These are phyloP conservation scores for Trichoderma gracile DNA, from an alignment of 2,329 filamentous ascomycete genomes.

Conservation along the genomic window DNA sequence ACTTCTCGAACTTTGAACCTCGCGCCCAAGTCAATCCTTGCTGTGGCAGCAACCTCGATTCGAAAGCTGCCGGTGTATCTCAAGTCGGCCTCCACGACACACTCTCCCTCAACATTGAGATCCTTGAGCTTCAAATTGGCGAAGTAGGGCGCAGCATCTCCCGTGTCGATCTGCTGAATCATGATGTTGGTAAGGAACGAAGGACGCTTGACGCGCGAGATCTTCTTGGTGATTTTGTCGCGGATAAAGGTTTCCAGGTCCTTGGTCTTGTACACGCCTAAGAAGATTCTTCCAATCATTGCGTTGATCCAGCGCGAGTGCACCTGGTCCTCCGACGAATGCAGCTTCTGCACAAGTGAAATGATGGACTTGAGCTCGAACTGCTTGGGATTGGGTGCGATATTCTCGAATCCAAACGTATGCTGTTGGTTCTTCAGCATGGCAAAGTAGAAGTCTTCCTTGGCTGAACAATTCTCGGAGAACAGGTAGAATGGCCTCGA, in stretches of 20 bases:
- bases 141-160: conserved; percentile 82
- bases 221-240: conserved; percentile 92
- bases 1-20: conserved; percentile 91
- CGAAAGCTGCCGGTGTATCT: conserved; percentile 87
- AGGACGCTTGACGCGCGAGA: conserved; percentile 87
- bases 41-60: conserved; percentile 88
- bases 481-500: conserved; percentile 92
- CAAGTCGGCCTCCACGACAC: conserved; percentile 81
- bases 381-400: conserved; percentile 64
- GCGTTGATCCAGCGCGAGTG: conserved; percentile 95
- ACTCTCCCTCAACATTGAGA: conserved; percentile 87
- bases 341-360: conserved; percentile 82
- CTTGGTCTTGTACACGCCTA: conserved; percentile 81
- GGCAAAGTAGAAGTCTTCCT: conserved; percentile 98
- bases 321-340: conserved; percentile 86
- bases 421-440: conserved; percentile 82
- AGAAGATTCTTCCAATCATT: conserved; percentile 81
- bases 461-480: conserved; percentile 91
- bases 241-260: conserved; percentile 78
- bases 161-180: conserved; percentile 82
- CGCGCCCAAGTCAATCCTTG: conserved; percentile 83
- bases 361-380: conserved; percentile 88
- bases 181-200: conserved; percentile 82
- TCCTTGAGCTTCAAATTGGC: conserved; percentile 88
- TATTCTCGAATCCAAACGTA: conserved; percentile 55